Percentiles rank a stretch among this genome's conserved stretches.
Evolutionary conservation across 805 yeast species (phyloP).

Genomic region (Candida sakaeoensis): DNA sequence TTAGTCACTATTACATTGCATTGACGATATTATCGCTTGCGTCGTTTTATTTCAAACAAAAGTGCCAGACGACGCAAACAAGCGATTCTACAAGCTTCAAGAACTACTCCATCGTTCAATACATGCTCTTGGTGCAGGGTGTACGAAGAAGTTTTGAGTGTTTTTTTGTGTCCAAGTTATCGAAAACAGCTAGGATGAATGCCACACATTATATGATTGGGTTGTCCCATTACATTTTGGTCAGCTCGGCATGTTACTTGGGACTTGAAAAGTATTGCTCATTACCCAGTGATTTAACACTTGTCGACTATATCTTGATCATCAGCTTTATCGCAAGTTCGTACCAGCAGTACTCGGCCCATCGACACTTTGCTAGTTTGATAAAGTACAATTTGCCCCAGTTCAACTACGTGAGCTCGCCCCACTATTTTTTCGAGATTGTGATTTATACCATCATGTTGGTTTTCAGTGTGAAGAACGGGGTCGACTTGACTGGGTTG

Average conservation of each 20-base stretch:
- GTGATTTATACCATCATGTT: constrained; percentile 45
- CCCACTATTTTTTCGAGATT: constrained; percentile 71
- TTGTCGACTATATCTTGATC: constrained; percentile 24
- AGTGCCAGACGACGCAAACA: not conserved
- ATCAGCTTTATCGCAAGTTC: constrained; percentile 46
- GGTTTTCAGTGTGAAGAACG: constrained; percentile 14
- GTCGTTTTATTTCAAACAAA: not conserved
- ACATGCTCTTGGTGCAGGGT: constrained; percentile 43
- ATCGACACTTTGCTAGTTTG: constrained; percentile 44
- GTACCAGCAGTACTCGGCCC: constrained; percentile 53
- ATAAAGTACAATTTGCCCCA: constrained; percentile 57
- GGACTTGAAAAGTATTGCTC: constrained; percentile 17
- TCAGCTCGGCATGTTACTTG: constrained; percentile 37
- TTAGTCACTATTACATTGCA: constrained; percentile 57
- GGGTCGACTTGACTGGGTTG: constrained; percentile 1
- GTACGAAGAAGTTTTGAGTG: constrained; percentile 56
- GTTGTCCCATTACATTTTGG: constrained; percentile 49
- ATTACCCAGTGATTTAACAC: constrained; percentile 9
- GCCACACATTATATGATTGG: constrained; percentile 67
- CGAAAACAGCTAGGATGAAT: constrained; percentile 52
- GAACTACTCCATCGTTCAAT: constrained; percentile 19
- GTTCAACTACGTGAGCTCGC: constrained; percentile 46
- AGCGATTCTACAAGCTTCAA: constrained; percentile 11
- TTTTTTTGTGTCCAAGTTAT: constrained; percentile 43
- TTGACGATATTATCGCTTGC: constrained; percentile 22